Base-by-base conservation (phyloP, 257 asterid species). In the Nicotiana noctiflora region DNA sequence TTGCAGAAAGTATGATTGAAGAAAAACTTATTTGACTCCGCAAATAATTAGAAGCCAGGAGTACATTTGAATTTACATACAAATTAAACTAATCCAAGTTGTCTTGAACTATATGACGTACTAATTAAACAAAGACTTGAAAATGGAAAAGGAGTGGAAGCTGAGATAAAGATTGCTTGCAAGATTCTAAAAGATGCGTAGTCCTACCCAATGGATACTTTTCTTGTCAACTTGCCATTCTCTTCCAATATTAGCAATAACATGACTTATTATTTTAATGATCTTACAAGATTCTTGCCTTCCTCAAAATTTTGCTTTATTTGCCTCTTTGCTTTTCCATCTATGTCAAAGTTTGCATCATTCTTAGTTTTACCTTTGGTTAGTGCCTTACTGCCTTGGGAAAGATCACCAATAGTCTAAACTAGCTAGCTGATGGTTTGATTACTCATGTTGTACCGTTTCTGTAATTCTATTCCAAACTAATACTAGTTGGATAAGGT, bases 161-260 rank as follows among this genome's bases (percentile, higher is more conserved):
- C 2, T 46, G 77, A 46, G 8, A 44, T 21, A 46, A 46, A 18
- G 89, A 79, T 86, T 85, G 85, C 92, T 88, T 90, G 81, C 53
- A 85, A 59, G 87, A 76, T 83, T 82, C 86, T 79, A 8, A 37
- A 66, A n/a, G 66, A 23, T 51, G 46, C 82, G 31, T 34, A 51
- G 82, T 84, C 55, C 88, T 88, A 86, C 86, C 32, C 10, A 52
- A 25, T 49, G 14, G 88, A 90, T 83, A 64, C 90, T 84, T 88
- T 84, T 89, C 89, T 84, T 86, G 84, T 75, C 89, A 86, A 82
- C 84, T 88, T 85, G 82, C 32, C 52, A 82, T 2, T 12, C 83
- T 79, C 77, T 86, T 76, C 82, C 84, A 59, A 55, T 76, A 0
- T 14, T 29, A 64, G 11, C 37, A 27, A 65, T 17, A 79, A 51